Base-by-base conservation (phyloP, 2,329 filamentous ascomycete species). In the Scedosporium dehoogii region DNA sequence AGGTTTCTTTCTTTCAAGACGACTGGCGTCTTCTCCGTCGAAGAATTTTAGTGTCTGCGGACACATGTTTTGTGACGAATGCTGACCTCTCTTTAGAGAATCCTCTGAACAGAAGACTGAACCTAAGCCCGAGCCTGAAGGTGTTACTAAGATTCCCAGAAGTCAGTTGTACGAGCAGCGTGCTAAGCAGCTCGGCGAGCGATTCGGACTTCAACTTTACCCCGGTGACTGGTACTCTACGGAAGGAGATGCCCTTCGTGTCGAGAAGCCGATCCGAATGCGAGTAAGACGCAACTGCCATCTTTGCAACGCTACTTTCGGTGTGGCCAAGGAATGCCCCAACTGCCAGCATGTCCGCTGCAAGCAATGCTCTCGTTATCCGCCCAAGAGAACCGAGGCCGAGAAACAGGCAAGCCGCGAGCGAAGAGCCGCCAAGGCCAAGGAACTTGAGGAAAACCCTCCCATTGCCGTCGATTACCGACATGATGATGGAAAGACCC, bases 271-370 rank as follows among this genome's bases (percentile, higher is more conserved):
- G 12, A 89, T 91, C 67, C 85, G 88, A 63, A 89, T 92, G 83
- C 85, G 89, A 61, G 84, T 92, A 61, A 88, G 90, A 72, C 85
- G 87, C 67, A 87, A 83, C 65, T 97, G 92, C 74, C 92, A 96
- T 75, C 81, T 84, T 67, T 97, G 92, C 77, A 83, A 86, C 63
- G 84, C 87, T 14, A 83, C 83, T 25, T 96, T 93, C 72, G 87
- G 88, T 62, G 74, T 82, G 21, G 84, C 87, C 69, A 91, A 88
- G 75, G 80, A 88, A 64, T 96, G 92, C 74, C 74, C 81, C 66
- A 84, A 84, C 67, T 97, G 92, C 77, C 82, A 89, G 68, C 92
- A 97, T 75, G 79, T 79, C 57, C 85, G 90, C 67, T 97, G 92
- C 82, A 88, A 85, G 70, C 86, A 89, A 70, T 97, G 92, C 73